Base-by-base conservation (phyloP, 2,329 filamentous ascomycete genomes). In the Rhynchosporium agropyri region DNA sequence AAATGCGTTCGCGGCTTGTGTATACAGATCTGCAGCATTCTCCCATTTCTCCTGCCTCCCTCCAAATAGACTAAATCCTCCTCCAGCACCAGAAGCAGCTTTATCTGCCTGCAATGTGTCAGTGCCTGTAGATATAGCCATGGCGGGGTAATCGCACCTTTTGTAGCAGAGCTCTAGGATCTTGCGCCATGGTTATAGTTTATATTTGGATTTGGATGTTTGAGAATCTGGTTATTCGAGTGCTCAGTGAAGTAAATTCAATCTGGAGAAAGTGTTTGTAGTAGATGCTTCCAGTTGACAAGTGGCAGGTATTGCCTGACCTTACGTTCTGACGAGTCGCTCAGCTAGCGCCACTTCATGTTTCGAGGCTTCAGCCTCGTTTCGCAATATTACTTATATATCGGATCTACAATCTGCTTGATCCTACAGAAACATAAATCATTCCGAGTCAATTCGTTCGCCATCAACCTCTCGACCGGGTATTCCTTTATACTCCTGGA, bases 51-150 rank as follows among this genome's bases (percentile, higher is more conserved):
- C 92, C 72, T 90, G 84, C 63, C 88, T 85, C 51, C 91, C 91
- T 49, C 92, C 91, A 72, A 99, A 97, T 78, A 97, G 87, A 76
- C 88, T 91, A 79, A 97, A 97, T 71, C 93, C 93, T 33, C 89
- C 82, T 26, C 85, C 81, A 46, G 94, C 93, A 69, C 89, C 82
- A 71, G 87, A 79, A 31, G 90, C 84, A 58, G 87, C 83, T 81
- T 95, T 96, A 74, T 97, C 91, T 79, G 95, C 95, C 93, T 97
- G 75, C 69, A 61, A 63, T 36, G 38, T 60, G 62, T 69, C 36
- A 71, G 53, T 59, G 61, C 65, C 67, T 67, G 66, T 69, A 64
- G 65, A 45, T 46, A 49, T 26, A 64, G 63, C 42, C 67, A 74
- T 73, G 71, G 73, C 72, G 68, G 70, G 71, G 65, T 69, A 68